Evolutionary conservation across 306 rosid species (phyloP).

Genomic region (Trichosanthes truncata): DNA sequence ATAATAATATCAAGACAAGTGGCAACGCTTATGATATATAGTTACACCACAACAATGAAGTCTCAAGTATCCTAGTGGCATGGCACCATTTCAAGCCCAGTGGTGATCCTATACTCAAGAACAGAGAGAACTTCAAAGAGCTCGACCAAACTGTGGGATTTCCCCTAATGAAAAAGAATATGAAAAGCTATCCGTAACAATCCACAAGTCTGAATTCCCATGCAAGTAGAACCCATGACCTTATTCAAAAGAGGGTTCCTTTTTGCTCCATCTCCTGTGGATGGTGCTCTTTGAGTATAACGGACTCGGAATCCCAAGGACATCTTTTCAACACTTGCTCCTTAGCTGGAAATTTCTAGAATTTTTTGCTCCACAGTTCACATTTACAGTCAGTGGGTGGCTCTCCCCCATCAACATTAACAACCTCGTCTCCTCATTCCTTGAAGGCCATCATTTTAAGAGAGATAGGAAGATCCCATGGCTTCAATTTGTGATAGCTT

Average conservation of each 20-base stretch:
- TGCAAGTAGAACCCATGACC: not conserved
- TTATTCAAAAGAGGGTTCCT: not conserved
- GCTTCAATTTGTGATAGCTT: not conserved
- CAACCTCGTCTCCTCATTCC: not conserved
- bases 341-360: not conserved
- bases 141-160: not conserved
- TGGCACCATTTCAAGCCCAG: not conserved
- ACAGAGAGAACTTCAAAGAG: not conserved
- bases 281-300: not conserved
- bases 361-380: not conserved
- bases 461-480: not conserved
- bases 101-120: not conserved
- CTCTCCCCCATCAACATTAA: not conserved
- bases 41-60: not conserved
- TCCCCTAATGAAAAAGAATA: not conserved
- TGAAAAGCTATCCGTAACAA: not conserved
- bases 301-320: not conserved
- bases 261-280: not conserved
- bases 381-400: not conserved
- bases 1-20: not conserved
- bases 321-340: not conserved
- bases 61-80: not conserved
- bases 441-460: not conserved
- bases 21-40: not conserved
- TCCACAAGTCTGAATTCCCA: not conserved